Conservation (phyloP, 306 rosid species). For the Amphicarpaea edgeworthii region DNA sequence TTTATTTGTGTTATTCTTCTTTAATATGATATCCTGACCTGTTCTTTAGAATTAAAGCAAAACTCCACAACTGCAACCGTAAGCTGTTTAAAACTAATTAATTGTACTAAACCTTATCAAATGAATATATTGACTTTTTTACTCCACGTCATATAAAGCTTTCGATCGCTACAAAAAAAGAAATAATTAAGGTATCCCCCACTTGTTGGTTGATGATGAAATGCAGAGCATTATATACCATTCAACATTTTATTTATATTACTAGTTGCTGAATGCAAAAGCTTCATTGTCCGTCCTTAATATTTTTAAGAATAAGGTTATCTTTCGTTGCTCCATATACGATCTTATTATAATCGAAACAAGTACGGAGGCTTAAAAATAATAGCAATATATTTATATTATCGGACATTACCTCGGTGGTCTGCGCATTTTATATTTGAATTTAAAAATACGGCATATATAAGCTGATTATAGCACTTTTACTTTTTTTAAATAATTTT, state of each 20-base stretch:
- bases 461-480: no score
- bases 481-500: no score
- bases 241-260: conserved; percentile 29
- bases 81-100: conserved; percentile 39
- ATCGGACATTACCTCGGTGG: no score
- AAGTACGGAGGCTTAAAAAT: not conserved
- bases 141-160: conserved; percentile 19
- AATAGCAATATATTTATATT: not conserved
- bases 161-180: conserved; percentile 13
- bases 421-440: no score
- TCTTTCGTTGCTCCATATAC: not conserved
- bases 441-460: no score
- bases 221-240: conserved; percentile 18
- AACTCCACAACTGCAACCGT: conserved; percentile 36
- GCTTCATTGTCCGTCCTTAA: conserved; percentile 6
- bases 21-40: conserved; percentile 36
- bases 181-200: conserved; percentile 23
- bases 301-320: not conserved
- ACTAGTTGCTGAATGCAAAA: conserved; percentile 33
- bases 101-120: conserved; percentile 47
- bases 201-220: conserved; percentile 43
- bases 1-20: not conserved
- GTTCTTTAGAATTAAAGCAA: conserved; percentile 37
- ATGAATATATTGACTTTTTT: not conserved
- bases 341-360: not conserved